Evolutionary conservation across 352 stramenopile genomes (phyloP).

Genomic region (Pythium plurisporium): DNA sequence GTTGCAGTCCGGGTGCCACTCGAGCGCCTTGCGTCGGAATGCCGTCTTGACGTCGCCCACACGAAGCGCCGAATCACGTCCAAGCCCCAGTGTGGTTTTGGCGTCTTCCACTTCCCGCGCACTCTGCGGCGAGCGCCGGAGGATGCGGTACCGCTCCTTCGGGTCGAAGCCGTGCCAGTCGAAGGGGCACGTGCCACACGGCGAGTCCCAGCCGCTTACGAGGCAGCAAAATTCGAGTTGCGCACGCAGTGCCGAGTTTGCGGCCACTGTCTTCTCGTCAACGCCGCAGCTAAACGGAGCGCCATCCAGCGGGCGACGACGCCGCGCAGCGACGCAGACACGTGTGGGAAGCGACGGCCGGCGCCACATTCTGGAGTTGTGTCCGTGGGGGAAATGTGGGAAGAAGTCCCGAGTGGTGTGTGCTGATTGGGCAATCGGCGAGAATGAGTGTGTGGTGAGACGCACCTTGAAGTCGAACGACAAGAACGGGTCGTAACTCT

Average conservation of each 20-base stretch:
- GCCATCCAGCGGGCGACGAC: too few relatives aligned
- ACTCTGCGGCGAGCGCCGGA: not conserved
- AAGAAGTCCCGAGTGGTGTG: not conserved
- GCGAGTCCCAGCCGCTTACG: slow-evolving; percentile 54
- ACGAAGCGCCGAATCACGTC: not conserved
- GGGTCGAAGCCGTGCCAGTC: slow-evolving; percentile 64
- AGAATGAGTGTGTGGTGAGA: slow-evolving; percentile 9
- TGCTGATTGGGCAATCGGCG: slow-evolving; percentile 25
- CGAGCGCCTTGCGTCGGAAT: slow-evolving; percentile 70
- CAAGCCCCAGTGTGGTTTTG: slow-evolving; percentile 6
- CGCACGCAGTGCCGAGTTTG: slow-evolving; percentile 34
- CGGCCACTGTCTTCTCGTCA: slow-evolving; percentile 19
- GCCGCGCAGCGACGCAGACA: too few relatives aligned
- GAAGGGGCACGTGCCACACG: slow-evolving; percentile 60
- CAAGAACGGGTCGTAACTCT: too few relatives aligned
- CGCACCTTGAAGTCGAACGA: not conserved
- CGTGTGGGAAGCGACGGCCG: not conserved
- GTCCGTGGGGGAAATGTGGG: not conserved
- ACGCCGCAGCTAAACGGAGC: slow-evolving; percentile 8
- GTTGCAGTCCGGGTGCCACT: slow-evolving; percentile 93
- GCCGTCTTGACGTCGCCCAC: slow-evolving; percentile 40
- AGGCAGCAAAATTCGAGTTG: slow-evolving; percentile 73
- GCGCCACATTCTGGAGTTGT: slow-evolving; percentile 11
- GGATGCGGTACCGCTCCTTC: slow-evolving; percentile 30
- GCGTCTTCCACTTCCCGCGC: slow-evolving; percentile 7